phyloP scores from a whole-genome alignment of 129 eudicot genomes.

The Flaveria ramosissima region DNA sequence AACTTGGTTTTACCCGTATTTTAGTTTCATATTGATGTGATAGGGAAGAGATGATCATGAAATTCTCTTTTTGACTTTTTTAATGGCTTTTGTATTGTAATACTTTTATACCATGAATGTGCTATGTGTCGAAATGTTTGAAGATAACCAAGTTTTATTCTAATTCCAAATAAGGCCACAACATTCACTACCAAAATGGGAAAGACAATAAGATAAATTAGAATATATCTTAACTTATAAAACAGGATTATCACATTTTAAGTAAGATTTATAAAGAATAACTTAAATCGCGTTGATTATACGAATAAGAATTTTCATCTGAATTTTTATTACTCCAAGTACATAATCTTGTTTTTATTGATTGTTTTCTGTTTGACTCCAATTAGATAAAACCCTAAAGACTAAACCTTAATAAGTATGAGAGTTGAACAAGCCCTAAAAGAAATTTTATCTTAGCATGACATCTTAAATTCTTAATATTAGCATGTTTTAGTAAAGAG shows the following conservation, averaged over 20 bases:
- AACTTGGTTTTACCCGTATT: not conserved
- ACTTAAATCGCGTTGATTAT: not conserved
- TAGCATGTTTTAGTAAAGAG: not conserved
- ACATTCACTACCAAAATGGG: not conserved
- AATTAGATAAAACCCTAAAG: not conserved
- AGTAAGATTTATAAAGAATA: not conserved
- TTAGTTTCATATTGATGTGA: not conserved
- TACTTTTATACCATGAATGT: not conserved
- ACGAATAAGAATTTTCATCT: not conserved
- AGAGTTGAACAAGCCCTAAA: not conserved
- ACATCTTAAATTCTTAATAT: not conserved
- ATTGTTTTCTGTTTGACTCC: not conserved
- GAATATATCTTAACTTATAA: not conserved
- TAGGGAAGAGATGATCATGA: not conserved
- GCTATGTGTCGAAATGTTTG: not conserved
- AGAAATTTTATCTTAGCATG: not conserved
- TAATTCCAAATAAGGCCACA: constrained; percentile 7
- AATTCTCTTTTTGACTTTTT: constrained; percentile 3
- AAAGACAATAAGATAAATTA: constrained; percentile 4
- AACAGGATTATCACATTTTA: not conserved
- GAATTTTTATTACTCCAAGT: not conserved
- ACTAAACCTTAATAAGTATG: not conserved
- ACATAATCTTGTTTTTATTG: not conserved
- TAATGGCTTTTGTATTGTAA: not conserved
- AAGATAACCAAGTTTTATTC: not conserved